phyloP scores from a whole-genome alignment of 179 eudicot genomes.

The Nepenthes alata region DNA sequence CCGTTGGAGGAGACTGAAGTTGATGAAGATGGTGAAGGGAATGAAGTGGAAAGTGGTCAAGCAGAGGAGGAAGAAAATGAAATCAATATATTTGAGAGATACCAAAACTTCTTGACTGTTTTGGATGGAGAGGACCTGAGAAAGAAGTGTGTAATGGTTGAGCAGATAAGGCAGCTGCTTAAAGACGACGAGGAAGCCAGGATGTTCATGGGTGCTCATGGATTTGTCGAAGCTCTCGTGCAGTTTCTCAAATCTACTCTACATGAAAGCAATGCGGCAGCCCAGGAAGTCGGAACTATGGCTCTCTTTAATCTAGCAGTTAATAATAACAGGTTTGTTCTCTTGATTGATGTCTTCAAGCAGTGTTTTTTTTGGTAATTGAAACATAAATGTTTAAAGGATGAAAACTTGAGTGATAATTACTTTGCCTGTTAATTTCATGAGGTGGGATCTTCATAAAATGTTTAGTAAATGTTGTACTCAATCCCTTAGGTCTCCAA shows the following conservation, averaged over 20 bases:
- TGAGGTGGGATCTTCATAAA: too few relatives aligned
- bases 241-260: slow-evolving; percentile 54
- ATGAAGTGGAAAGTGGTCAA: slow-evolving; percentile 21
- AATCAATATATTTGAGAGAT: slow-evolving; percentile 29
- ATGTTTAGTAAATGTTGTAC: too few relatives aligned
- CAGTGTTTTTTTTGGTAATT: neutral
- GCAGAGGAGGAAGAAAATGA: slow-evolving; percentile 37
- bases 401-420: too few relatives aligned
- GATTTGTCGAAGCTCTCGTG: slow-evolving; percentile 75
- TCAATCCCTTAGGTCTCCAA: too few relatives aligned
- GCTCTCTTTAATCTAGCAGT: slow-evolving; percentile 96
- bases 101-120: slow-evolving; percentile 36
- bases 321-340: slow-evolving; percentile 74
- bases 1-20: slow-evolving; percentile 42
- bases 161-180: slow-evolving; percentile 69
- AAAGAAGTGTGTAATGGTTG: slow-evolving; percentile 55
- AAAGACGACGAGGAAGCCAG: slow-evolving; percentile 96
- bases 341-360: neutral
- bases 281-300: slow-evolving; percentile 86
- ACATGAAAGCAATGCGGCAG: slow-evolving; percentile 33
- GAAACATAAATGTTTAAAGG: too few relatives aligned
- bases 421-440: too few relatives aligned
- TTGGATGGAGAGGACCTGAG: slow-evolving; percentile 38
- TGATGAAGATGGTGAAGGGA: slow-evolving; percentile 35
- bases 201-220: slow-evolving; percentile 86